Evolutionary conservation across 306 rosid species (phyloP).

Genomic region (Vachellia pachyceras): DNA sequence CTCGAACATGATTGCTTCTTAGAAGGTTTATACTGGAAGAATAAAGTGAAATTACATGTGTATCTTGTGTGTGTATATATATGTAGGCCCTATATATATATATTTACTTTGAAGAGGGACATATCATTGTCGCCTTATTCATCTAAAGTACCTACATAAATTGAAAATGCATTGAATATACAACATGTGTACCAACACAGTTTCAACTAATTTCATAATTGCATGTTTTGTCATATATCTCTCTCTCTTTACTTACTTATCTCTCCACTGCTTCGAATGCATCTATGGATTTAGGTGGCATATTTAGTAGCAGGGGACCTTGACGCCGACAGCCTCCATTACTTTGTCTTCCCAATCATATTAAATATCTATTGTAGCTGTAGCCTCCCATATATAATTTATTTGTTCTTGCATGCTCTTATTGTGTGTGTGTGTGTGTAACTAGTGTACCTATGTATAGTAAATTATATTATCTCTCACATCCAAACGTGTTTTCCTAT

Average conservation of each 20-base stretch:
- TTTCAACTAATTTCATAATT: conserved; percentile 59
- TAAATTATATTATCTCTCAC: not conserved
- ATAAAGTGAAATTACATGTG: conserved; percentile 33
- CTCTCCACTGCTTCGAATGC: conserved; percentile 30
- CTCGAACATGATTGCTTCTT: too few species aligned
- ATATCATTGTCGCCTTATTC: conserved; percentile 39
- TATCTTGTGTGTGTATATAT: conserved; percentile 14
- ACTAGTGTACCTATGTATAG: not conserved
- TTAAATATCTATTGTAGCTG: not conserved
- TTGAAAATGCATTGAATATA: conserved; percentile 40
- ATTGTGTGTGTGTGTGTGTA: not conserved
- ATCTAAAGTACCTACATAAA: conserved; percentile 37
- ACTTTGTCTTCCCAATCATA: conserved; percentile 24
- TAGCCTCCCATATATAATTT: not conserved
- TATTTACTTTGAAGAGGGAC: not conserved
- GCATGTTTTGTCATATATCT: conserved; percentile 24
- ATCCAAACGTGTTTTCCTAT: not conserved
- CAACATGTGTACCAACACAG: conserved; percentile 42
- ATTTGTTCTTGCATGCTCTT: not conserved
- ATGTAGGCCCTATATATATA: conserved; percentile 12
- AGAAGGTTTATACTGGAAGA: too few species aligned
- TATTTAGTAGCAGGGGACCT: conserved; percentile 47
- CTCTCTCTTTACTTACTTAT: conserved; percentile 21
- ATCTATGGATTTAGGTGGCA: conserved; percentile 52
- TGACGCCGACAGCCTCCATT: conserved; percentile 23